Evolutionary conservation across 2,329 filamentous ascomycete genomes (phyloP), one percentile per base, ranked within the genome.

Genomic region (Aspergillus luchuensis): DNA sequence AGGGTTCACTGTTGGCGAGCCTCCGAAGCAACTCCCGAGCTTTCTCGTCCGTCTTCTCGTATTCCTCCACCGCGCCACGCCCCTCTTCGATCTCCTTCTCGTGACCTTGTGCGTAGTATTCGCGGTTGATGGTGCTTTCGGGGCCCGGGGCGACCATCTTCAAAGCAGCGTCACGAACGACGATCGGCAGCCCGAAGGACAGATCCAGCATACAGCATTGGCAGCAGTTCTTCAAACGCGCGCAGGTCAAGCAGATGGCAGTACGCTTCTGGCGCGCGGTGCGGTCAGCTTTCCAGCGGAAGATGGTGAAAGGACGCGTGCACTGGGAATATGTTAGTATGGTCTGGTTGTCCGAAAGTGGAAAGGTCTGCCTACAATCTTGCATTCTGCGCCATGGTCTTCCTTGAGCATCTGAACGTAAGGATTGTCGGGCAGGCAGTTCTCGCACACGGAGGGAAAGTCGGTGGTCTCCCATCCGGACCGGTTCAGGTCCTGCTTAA

Each of bases 361-460:
- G 28, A 21, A 17, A 19, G 30, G 28, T 23, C 33, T 11, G 70
- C 73, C 62, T 70, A 76, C 73, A 67, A 91, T 81, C 81, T 91
- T 91, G 84, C 90, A 92, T 79, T 93, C 90, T 59, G 90, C 91
- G 70, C 92, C 95, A 71, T 96, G 89, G 76, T 99, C 94, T 74
- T 98, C 92, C 79, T 99, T 99, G 62, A 99, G 84, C 93, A 99
- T 98, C 79, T 98, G 95, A 47, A 99, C 95, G 72, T 96, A 99
- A 2, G 94, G 94, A 71, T 98, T 98, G 63, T 97, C 93, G 15
- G 94, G 93, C 2, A 99, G 85, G 76, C 95, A 99, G 73, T 89
- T 92, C 79, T 99, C 95, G 81, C 87, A 82, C 15, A 81, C 79
- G 2, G 80, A 82, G 2, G 80, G 80, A 45, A 82, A 82, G 64